Evolutionary conservation across 2,329 filamentous ascomycete species (phyloP).

Genomic region (Huntiella omanensis): DNA sequence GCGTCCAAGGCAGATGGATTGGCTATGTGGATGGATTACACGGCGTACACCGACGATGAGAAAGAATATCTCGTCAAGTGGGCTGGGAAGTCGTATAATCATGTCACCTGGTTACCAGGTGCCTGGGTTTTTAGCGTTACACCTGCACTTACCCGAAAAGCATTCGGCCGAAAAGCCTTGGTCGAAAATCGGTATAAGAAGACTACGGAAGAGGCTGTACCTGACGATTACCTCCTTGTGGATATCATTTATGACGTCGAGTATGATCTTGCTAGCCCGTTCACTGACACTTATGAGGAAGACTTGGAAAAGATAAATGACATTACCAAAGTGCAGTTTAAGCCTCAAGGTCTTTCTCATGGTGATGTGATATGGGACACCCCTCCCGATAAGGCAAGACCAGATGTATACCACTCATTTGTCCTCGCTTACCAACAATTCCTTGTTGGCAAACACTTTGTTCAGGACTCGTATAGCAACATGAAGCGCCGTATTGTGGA

Average conservation of each 20-base stretch:
- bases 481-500: constrained; percentile 50
- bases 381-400: constrained; percentile 47
- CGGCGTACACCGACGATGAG: constrained; percentile 40
- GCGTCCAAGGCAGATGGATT: background rate
- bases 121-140: constrained; percentile 65
- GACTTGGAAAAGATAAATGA: constrained; percentile 55
- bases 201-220: constrained; percentile 59
- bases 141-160: constrained; percentile 38
- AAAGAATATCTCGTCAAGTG: constrained; percentile 90
- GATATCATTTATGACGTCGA: constrained; percentile 79
- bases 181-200: constrained; percentile 41
- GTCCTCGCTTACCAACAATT: constrained; percentile 71
- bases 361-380: constrained; percentile 82
- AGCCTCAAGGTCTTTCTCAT: constrained; percentile 82
- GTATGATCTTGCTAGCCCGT: constrained; percentile 27
- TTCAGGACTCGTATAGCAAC: constrained; percentile 30
- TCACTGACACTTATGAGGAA: constrained; percentile 40
- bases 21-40: constrained; percentile 9
- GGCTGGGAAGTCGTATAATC: constrained; percentile 61
- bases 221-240: constrained; percentile 65
- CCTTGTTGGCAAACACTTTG: constrained; percentile 58
- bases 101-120: constrained; percentile 73
- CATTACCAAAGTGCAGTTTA: constrained; percentile 60
- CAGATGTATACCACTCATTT: constrained; percentile 60
- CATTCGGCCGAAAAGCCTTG: constrained; percentile 56